Evolutionary conservation across 148 eudicot genomes (phyloP).

Genomic region (Cornus controversa): DNA sequence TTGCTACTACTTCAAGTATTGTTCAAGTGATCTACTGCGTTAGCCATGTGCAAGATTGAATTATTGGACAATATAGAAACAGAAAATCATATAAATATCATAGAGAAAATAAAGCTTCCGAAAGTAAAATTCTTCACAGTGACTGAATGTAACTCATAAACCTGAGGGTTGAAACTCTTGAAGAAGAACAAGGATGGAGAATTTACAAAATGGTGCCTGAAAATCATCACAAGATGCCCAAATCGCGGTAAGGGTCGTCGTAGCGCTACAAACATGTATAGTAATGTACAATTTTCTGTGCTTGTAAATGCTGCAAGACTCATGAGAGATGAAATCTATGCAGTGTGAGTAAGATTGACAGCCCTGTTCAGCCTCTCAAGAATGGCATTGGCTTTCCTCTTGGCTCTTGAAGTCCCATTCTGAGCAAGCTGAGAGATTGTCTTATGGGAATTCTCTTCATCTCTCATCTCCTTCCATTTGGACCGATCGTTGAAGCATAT

Average conservation of each 20-base stretch:
- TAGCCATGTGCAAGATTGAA: conserved; percentile 5
- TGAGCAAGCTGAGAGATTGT: conserved; percentile 72
- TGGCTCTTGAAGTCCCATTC: conserved; percentile 89
- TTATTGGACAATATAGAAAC: conserved; percentile 9
- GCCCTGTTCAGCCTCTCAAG: conserved; percentile 70
- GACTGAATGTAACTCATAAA: conserved; percentile 14
- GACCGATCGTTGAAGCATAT: conserved; percentile 60
- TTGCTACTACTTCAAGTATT: not conserved
- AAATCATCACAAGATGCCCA: conserved; percentile 1
- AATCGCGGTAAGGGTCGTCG: not conserved
- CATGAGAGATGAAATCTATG: conserved; percentile 31
- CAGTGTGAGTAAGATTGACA: conserved; percentile 61
- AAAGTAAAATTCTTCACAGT: conserved; percentile 25
- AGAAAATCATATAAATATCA: conserved; percentile 4
- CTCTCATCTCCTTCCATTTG: conserved; percentile 64
- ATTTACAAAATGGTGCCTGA: conserved; percentile 23
- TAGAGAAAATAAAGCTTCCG: not conserved
- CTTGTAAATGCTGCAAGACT: conserved; percentile 6
- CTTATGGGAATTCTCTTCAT: conserved; percentile 58
- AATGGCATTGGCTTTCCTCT: conserved; percentile 82
- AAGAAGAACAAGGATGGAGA: not conserved
- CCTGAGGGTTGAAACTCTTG: conserved; percentile 9
- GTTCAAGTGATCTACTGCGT: conserved; percentile 5
- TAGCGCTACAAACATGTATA: too few relatives aligned
- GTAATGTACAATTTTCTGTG: not conserved